Conservation (phyloP, 768 basidiomycete species). For the Clitopilus passeckerianus region DNA sequence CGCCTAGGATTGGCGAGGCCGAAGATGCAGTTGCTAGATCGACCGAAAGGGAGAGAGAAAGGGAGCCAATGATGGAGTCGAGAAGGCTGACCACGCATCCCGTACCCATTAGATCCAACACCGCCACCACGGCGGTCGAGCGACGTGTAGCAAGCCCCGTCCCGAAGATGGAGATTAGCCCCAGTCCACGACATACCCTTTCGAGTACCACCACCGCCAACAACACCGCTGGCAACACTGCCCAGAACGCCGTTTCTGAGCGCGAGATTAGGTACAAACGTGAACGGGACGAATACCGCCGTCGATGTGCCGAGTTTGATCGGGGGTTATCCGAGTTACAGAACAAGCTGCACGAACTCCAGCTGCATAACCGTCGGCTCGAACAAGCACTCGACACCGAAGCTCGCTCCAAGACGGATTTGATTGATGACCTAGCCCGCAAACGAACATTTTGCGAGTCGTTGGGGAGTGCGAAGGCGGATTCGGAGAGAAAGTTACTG, state of each 20-base stretch:
- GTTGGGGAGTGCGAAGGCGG: not conserved
- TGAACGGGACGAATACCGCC: not conserved
- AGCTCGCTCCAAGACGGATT: not conserved
- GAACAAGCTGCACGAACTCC: not conserved
- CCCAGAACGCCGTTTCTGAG: not conserved
- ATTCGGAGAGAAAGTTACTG: conserved; percentile 34
- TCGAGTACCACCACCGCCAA: not conserved
- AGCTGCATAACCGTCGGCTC: not conserved
- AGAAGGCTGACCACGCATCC: not conserved
- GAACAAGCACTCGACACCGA: not conserved
- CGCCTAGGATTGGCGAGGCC: not conserved
- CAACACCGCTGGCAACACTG: not conserved
- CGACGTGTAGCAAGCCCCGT: not conserved
- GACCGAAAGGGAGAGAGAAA: not conserved
- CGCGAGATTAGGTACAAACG: not conserved
- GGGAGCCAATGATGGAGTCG: not conserved
- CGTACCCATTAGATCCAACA: not conserved
- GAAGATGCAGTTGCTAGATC: not conserved
- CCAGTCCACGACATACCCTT: not conserved
- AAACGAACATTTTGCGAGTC: not conserved
- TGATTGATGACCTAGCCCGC: not conserved
- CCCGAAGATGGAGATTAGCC: not conserved
- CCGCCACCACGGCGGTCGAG: not conserved
- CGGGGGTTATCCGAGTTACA: not conserved
- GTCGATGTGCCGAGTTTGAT: not conserved